Evolutionary conservation across 768 basidiomycete species (phyloP).

Genomic region (Pleurotus eryngii): DNA sequence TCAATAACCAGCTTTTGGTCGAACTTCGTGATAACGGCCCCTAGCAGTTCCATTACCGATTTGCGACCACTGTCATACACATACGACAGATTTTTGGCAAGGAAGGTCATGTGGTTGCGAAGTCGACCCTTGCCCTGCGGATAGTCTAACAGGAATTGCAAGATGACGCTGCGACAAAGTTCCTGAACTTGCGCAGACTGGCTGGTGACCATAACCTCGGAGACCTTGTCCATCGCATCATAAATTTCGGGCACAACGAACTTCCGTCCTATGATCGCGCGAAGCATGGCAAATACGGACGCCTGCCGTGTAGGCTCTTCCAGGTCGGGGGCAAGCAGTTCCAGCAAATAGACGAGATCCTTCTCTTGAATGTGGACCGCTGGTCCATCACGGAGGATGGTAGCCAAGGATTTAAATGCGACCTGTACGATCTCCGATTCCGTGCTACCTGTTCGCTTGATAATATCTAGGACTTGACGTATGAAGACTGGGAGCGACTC

Average conservation of each 20-base stretch:
- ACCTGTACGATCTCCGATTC: slow-evolving; percentile 89
- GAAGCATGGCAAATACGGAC: slow-evolving; percentile 83
- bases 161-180: slow-evolving; percentile 79
- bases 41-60: slow-evolving; percentile 93
- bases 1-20: slow-evolving; percentile 69
- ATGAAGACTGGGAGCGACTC: slow-evolving; percentile 81
- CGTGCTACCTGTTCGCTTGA: slow-evolving; percentile 79
- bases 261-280: slow-evolving; percentile 86
- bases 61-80: slow-evolving; percentile 84
- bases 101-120: slow-evolving; percentile 83
- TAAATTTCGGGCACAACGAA: slow-evolving; percentile 96
- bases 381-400: slow-evolving; percentile 87
- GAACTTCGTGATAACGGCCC: slow-evolving; percentile 83
- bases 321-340: slow-evolving; percentile 83
- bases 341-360: slow-evolving; percentile 83
- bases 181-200: slow-evolving; percentile 92
- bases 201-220: slow-evolving; percentile 89
- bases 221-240: slow-evolving; percentile 91
- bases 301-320: slow-evolving; percentile 87
- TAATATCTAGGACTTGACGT: slow-evolving; percentile 77
- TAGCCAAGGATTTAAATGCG: slow-evolving; percentile 81
- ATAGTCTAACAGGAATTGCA: slow-evolving; percentile 96
- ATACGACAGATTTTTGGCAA: slow-evolving; percentile 91
- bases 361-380: slow-evolving; percentile 81
- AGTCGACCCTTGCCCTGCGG: slow-evolving; percentile 93